Base-by-base conservation (phyloP, 495 filamentous ascomycete genomes). In the Penicillium flavigenum region DNA sequence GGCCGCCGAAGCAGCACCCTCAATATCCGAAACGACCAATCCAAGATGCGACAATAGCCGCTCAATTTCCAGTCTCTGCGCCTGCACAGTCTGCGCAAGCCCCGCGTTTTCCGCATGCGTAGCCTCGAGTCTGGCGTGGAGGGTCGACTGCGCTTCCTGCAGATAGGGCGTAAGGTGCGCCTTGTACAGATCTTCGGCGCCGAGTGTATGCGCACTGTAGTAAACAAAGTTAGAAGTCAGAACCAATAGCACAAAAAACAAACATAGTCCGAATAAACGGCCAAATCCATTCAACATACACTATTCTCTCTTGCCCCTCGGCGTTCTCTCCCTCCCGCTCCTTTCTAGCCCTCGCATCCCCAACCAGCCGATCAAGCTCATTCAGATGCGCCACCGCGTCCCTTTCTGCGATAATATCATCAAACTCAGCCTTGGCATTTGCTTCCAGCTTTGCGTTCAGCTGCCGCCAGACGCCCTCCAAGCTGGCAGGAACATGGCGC, bases 331-430 rank as follows among this genome's bases (percentile, higher is more conserved):
- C 66, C 32, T 60, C 74, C 43, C 66, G 66, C 26, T 76, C 81
- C 64, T 79, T 83, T 62, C 88, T 76, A 58, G 73, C 73, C 59
- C 74, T 81, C 26, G 90, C 93, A 42, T 91, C 91, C 20, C 69
- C 76, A 31, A 94, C 64, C 45, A 96, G 75, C 12, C 76, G 74
- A 71, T 98, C 93, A 51, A 97, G 77, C 63, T 87, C 86, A 76
- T 98, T 97, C 54, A 98, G 75, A 44, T 84, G 83, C 56, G 73
- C 60, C 3, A 97, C 81, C 1, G 92, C 92, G 48, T 85, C 75
- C 47, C 90, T 74, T 66, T 88, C 83, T 27, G 75, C 68, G 48
- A 96, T 59, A 59, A 97, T 91, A 6, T 73, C 76, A 31, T 92
- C 88, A 72, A 96, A 97, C 66, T 96, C 89, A 22, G 76, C 72